phyloP scores from a whole-genome alignment of 495 filamentous ascomycete species.

The Sordaria brevicollis region DNA sequence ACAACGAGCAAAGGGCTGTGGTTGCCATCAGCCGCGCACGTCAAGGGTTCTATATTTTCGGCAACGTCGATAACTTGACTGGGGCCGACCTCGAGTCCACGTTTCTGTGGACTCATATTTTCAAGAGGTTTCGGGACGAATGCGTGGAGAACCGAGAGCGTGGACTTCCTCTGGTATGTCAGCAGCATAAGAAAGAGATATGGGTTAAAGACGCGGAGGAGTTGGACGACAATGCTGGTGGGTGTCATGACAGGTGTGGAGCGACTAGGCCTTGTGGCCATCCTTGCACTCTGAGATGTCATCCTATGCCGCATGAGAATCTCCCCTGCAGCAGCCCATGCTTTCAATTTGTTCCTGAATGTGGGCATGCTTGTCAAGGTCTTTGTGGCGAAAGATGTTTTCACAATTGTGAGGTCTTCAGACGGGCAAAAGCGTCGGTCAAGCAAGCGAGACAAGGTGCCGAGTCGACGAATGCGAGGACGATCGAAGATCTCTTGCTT shows the following conservation, averaged over 20 bases:
- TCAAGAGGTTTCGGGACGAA: slow-evolving; percentile 20
- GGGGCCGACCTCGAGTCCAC: slow-evolving; percentile 21
- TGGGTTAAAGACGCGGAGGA: slow-evolving; percentile 38
- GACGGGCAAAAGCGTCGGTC: neutral
- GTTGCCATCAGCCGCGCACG: slow-evolving; percentile 85
- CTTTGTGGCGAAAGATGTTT: slow-evolving; percentile 30
- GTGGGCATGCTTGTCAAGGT: slow-evolving; percentile 48
- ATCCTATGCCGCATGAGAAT: slow-evolving; percentile 43
- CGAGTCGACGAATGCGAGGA: neutral
- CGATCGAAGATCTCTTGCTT: neutral
- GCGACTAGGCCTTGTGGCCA: slow-evolving; percentile 34
- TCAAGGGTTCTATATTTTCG: slow-evolving; percentile 79
- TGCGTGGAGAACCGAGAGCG: slow-evolving; percentile 7
- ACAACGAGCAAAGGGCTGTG: slow-evolving; percentile 68
- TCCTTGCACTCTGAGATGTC: slow-evolving; percentile 33
- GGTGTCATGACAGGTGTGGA: slow-evolving; percentile 44
- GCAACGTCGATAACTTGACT: slow-evolving; percentile 52
- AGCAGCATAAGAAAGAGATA: slow-evolving; percentile 22
- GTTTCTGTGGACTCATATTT: slow-evolving; percentile 30
- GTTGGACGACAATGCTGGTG: slow-evolving; percentile 45
- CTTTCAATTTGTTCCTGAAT: slow-evolving; percentile 36
- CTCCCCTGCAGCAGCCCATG: slow-evolving; percentile 61
- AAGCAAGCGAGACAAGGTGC: neutral
- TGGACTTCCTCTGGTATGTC: slow-evolving; percentile 31
- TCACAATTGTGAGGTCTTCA: slow-evolving; percentile 18